Evolutionary conservation across 1,284 basidiomycete species (phyloP), one percentile per base, ranked within the genome.

Genomic region (Malassezia psittaci): DNA sequence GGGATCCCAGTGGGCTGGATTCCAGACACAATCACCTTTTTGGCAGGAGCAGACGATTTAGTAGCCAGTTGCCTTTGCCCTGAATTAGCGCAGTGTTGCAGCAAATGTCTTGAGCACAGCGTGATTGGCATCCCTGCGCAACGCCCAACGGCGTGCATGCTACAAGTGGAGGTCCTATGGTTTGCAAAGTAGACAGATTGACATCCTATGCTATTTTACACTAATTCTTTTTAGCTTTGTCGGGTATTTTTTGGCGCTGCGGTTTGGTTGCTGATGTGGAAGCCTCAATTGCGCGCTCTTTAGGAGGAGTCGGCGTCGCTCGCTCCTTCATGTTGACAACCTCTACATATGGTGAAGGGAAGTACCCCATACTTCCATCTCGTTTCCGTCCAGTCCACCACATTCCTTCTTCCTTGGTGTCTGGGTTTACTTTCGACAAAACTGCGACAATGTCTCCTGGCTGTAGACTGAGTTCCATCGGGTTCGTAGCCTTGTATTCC

Each of bases 331-430:
- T 71, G n/a, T 64, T 62, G 24, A 74, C 52, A 24, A 66, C 67
- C 57, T 73, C 71, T n/a, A 72, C 69, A 46, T 74, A 74, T 33
- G 69, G 91, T 62, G 81, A 83, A 1, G 93, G 93, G 81, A 99
- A 96, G 90, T 90, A 99, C 0, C 93, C 93, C 64, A 89, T 85
- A 60, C 86, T 81, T 0, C 93, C 94, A 66, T 98, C 91, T 55
- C 93, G 81, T 59, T 88, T 93, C 48, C 93, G 79, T 0, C 93
- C 93, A 74, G 85, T 85, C 90, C 91, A 98, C 93, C 94, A 99
- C 46, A 90, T 89, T 13, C 81, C 82, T 56, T 84, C 83, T 21
- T 85, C 81, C 47, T 85, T 85, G 37, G 71, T 73, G 42, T 66
- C 60, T 7, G 70, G 70, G 45, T 74, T 68, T 21, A 83, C 82